Percentiles rank a stretch among this genome's conserved stretches.
Conservation (phyloP, 2,329 filamentous ascomycete genomes). For the Fusarium sublunatum region DNA sequence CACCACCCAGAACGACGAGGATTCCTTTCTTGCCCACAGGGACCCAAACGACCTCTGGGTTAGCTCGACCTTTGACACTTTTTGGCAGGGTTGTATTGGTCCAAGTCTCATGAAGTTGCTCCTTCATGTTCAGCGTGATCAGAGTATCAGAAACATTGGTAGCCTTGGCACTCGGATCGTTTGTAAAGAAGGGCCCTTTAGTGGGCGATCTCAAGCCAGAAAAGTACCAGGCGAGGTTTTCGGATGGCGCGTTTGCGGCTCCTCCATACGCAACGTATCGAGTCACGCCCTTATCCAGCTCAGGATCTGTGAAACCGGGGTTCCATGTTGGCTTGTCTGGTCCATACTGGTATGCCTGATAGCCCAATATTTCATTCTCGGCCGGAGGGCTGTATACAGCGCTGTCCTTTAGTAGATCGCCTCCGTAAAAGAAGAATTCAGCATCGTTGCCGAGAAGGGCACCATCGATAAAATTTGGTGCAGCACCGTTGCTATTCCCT, state of each 20-base stretch:
- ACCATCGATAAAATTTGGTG: conserved; percentile 70
- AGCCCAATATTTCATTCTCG: conserved; percentile 60
- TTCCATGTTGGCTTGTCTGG: conserved; percentile 55
- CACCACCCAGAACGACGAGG: conserved; percentile 81
- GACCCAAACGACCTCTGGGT: conserved; percentile 77
- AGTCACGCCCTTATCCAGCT: conserved; percentile 61
- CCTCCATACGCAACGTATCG: conserved; percentile 74
- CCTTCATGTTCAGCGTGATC: conserved; percentile 69
- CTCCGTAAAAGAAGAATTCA: conserved; percentile 74
- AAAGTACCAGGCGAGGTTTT: conserved; percentile 79
- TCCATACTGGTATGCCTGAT: conserved; percentile 66
- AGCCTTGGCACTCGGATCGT: conserved; percentile 51
- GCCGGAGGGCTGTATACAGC: conserved; percentile 53
- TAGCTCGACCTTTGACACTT: conserved; percentile 65
- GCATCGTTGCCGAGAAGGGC: conserved; percentile 73
- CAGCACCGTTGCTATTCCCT: conserved; percentile 63
- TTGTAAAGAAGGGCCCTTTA: conserved; percentile 61
- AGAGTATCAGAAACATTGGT: conserved; percentile 65
- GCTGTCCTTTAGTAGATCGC: conserved; percentile 55
- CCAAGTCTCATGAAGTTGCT: conserved; percentile 64
- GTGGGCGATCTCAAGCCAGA: conserved; percentile 67
- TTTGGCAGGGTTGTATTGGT: conserved; percentile 64
- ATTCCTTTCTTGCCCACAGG: conserved; percentile 82
- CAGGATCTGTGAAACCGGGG: conserved; percentile 55
- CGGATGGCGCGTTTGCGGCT: conserved; percentile 72